Conservation (phyloP, 106 monocot species). For the Hemerocallis citrina region DNA sequence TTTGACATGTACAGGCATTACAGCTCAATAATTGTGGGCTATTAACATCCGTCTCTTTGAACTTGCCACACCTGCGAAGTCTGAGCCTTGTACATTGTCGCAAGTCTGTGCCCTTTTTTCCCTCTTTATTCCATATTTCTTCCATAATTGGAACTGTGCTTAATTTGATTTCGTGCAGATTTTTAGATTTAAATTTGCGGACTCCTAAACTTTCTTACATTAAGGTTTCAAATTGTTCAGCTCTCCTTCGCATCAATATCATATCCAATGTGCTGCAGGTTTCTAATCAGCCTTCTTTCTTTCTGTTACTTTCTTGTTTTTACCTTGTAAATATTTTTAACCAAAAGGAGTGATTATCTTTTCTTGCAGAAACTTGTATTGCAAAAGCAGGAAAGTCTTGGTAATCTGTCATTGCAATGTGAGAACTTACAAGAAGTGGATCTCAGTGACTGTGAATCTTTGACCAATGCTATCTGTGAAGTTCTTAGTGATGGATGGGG, state of each 20-base stretch:
- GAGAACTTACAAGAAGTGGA: conserved; percentile 84
- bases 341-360: background rate
- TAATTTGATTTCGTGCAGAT: conserved; percentile 29
- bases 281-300: background rate
- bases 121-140: background rate
- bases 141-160: conserved; percentile 2
- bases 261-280: conserved; percentile 84
- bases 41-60: conserved; percentile 78
- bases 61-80: conserved; percentile 66
- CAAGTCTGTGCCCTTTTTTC: conserved; percentile 36
- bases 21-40: conserved; percentile 80
- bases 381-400: conserved; percentile 92
- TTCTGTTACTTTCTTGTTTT: conserved; percentile 8
- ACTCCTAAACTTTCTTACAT: conserved; percentile 67
- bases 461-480: conserved; percentile 76
- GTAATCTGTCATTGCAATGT: conserved; percentile 71
- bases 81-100: conserved; percentile 90
- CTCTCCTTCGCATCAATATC: conserved; percentile 70
- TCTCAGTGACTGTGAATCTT: conserved; percentile 93
- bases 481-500: conserved; percentile 91
- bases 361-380: conserved; percentile 85
- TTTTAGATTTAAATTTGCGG: conserved; percentile 79
- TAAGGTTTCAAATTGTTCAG: conserved; percentile 86
- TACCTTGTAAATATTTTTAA: background rate
- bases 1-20: conserved; percentile 48